Evolutionary conservation across 2,329 filamentous ascomycete genomes (phyloP), one percentile per base, ranked within the genome.

Genomic region (Lachnellula subtilissima): DNA sequence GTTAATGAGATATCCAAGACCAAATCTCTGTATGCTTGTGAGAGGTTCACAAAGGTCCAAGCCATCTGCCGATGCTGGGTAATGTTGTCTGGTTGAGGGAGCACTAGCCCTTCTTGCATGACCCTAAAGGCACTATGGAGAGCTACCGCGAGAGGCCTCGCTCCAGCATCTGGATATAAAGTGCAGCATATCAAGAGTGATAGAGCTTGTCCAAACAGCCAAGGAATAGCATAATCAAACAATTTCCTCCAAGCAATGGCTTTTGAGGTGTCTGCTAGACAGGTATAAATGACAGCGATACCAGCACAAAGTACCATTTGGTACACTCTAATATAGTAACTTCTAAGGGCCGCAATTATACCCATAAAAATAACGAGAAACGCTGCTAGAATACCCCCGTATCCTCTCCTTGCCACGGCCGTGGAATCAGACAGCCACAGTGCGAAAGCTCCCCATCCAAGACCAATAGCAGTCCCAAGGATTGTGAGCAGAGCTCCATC

Each of bases 1-100:
- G 79, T 82, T 4, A 83, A 68, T 1, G 80, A 79, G n/a, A 83
- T 73, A 53, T 84, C 81, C 52, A 82, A 74, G 12, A 75, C 74
- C 56, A 84, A 74, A 61, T 85, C 82, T 65, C 81, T 74, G 57
- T 81, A 77, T 2, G 77, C 77, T 58, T 80, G 73, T 14, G 81
- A 83, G 53, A 84, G 71, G 55, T 80, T 75, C 56, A 84, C 79
- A 56, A 83, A 83, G 0, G 76, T 74, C 57, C 74, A 75, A 4
- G 76, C 74, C 17, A 85, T 69, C 39, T 74, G 71, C 45, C 77
- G 72, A 35, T 77, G 74, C 58, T 71, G 66, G 39, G 59, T 64
- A 11, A 69, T 57, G 14, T 66, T 68, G 55, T 75, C 68, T 46
- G 66, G 48, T 28, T 71, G 68, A 3, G 75, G 72, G 17, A 77